Conservation (phyloP, 1,139 yeast genomes). For the Yamadazyma jaroonii region DNA sequence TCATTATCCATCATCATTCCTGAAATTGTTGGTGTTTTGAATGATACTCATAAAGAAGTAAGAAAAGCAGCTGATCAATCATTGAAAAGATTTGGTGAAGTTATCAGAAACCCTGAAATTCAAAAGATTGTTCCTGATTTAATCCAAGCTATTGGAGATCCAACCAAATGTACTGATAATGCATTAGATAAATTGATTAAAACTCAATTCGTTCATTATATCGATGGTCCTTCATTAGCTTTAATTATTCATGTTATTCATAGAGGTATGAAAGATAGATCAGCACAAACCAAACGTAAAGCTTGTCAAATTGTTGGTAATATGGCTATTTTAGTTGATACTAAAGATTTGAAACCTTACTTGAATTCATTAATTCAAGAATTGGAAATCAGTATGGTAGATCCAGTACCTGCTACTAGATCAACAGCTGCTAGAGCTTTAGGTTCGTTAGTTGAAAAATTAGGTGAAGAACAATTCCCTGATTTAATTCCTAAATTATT, state of each 20-base stretch:
- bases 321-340: constrained; percentile 93
- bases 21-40: constrained; percentile 90
- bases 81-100: constrained; percentile 90
- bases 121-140: constrained; percentile 86
- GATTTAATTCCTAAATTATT: constrained; percentile 80
- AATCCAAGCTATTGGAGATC: constrained; percentile 93
- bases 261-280: constrained; percentile 92
- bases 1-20: constrained; percentile 91
- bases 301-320: constrained; percentile 98
- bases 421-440: constrained; percentile 97
- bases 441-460: constrained; percentile 92
- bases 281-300: constrained; percentile 87
- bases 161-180: constrained; percentile 81
- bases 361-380: constrained; percentile 73
- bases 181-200: constrained; percentile 84
- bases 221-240: constrained; percentile 97
- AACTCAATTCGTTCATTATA: constrained; percentile 94
- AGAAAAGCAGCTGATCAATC: constrained; percentile 92
- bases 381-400: constrained; percentile 93
- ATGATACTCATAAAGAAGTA: constrained; percentile 95
- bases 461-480: constrained; percentile 97
- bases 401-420: constrained; percentile 95
- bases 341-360: constrained; percentile 83
- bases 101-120: constrained; percentile 95
- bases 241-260: constrained; percentile 90